These are phyloP conservation scores for Pseudogymnoascus sp. DNA, from an alignment of 2,329 filamentous ascomycete genomes.

Conservation along the genomic window DNA sequence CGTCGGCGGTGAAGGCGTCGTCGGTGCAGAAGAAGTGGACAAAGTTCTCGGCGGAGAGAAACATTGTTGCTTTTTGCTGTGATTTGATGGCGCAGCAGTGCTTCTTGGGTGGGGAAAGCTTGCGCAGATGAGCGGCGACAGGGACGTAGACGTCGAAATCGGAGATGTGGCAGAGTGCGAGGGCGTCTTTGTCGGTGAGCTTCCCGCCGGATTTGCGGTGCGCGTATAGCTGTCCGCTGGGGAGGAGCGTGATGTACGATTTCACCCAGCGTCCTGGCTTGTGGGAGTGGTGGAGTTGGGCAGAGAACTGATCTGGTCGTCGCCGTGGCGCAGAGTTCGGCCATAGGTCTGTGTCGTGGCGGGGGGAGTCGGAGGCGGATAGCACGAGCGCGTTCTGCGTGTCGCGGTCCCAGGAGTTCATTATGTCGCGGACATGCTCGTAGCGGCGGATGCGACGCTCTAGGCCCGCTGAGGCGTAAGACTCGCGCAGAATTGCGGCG, in stretches of 20 bases:
- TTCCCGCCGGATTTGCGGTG: slow-evolving; percentile 62
- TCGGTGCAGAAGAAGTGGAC: slow-evolving; percentile 87
- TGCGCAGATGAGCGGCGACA: slow-evolving; percentile 56
- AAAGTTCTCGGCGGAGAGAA: slow-evolving; percentile 74
- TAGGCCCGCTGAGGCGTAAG: slow-evolving; percentile 65
- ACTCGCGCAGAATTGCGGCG: slow-evolving; percentile 67
- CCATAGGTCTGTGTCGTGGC: slow-evolving; percentile 55
- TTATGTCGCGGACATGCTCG: slow-evolving; percentile 74
- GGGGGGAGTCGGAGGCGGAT: slow-evolving; percentile 46
- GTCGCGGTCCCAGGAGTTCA: slow-evolving; percentile 90
- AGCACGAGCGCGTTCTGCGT: slow-evolving; percentile 67
- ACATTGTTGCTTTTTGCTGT: slow-evolving; percentile 79
- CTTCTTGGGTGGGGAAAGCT: slow-evolving; percentile 76
- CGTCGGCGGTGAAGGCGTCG: slow-evolving; percentile 55
- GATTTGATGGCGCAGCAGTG: slow-evolving; percentile 84
- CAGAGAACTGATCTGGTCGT: slow-evolving; percentile 56
- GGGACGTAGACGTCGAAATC: slow-evolving; percentile 89
- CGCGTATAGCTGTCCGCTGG: slow-evolving; percentile 62
- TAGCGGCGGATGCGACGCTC: slow-evolving; percentile 78
- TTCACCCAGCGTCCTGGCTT: slow-evolving; percentile 84
- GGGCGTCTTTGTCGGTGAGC: slow-evolving; percentile 54
- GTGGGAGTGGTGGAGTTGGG: slow-evolving; percentile 73
- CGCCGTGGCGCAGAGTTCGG: slow-evolving; percentile 53
- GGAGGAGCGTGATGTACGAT: slow-evolving; percentile 63
- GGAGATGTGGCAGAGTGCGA: slow-evolving; percentile 72